A percentile compares a stretch with the other conserved stretches of the same genome.
These are phyloP conservation scores for Inonotus hispidus DNA, from an alignment of 1,284 basidiomycete species.

Conservation along the genomic window DNA sequence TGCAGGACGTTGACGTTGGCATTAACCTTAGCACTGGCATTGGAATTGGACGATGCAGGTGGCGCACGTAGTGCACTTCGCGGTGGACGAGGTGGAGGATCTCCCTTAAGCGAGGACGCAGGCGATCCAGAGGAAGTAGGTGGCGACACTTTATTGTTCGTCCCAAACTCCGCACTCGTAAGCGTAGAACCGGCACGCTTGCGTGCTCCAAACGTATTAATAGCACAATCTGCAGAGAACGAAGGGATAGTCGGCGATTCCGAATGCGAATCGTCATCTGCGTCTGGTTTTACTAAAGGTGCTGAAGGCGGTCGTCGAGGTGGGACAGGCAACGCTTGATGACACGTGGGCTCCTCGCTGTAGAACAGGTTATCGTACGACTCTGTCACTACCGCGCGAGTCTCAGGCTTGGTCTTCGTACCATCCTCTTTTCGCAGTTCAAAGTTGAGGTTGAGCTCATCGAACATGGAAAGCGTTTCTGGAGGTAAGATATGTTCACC, in stretches of 20 bases:
- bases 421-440: background rate
- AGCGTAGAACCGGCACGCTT: conserved; percentile 5
- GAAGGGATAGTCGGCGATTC: conserved; percentile 29
- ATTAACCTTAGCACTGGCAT: too few relatives aligned
- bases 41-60: conserved; percentile 11
- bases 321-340: conserved; percentile 29
- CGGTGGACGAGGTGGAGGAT: conserved; percentile 14
- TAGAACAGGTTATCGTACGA: conserved; percentile 2
- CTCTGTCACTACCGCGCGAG: background rate
- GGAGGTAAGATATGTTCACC: conserved; percentile 49
- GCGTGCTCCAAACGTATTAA: conserved; percentile 26
- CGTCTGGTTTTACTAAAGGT: background rate
- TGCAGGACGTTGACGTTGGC: too few relatives aligned
- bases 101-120: background rate
- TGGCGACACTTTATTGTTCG: background rate
- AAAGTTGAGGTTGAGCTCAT: conserved; percentile 8
- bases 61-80: conserved; percentile 17
- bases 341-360: conserved; percentile 3
- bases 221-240: conserved; percentile 29
- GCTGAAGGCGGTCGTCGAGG: conserved; percentile 29
- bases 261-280: background rate
- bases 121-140: background rate
- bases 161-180: conserved; percentile 6
- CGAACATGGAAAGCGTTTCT: conserved; percentile 36
- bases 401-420: background rate